phyloP scores from a whole-genome alignment of 1,284 basidiomycete species.

The Trichosporon sp. region DNA sequence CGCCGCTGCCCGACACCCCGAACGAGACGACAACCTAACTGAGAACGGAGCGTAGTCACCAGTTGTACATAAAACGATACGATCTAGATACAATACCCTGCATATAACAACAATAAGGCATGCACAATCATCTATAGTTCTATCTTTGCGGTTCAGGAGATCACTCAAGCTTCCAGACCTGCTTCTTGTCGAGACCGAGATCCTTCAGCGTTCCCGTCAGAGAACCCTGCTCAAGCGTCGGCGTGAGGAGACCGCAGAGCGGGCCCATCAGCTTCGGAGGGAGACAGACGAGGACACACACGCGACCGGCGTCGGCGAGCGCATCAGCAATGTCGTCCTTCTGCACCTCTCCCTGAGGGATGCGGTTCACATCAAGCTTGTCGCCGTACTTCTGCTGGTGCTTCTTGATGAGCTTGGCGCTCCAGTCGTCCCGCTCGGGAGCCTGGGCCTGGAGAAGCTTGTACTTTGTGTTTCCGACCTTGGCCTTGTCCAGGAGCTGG shows the following conservation, averaged over 20 bases:
- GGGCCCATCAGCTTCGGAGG: constrained; percentile 45
- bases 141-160: not conserved
- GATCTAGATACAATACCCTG: constrained; percentile 13
- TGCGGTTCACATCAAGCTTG: constrained; percentile 30
- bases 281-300: constrained; percentile 51
- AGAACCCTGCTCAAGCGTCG: constrained; percentile 48
- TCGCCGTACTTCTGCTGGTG: constrained; percentile 37
- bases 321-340: constrained; percentile 19
- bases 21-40: not conserved
- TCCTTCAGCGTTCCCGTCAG: constrained; percentile 45
- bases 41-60: not conserved
- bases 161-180: constrained; percentile 53
- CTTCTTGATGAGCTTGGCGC: constrained; percentile 29
- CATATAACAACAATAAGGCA: constrained; percentile 24
- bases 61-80: constrained; percentile 7
- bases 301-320: constrained; percentile 25
- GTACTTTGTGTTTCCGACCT: constrained; percentile 28
- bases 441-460: constrained; percentile 44
- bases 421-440: constrained; percentile 26
- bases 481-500: constrained; percentile 51
- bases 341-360: constrained; percentile 23
- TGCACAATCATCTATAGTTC: constrained; percentile 9
- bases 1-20: not conserved
- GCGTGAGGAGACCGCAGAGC: constrained; percentile 46
- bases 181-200: constrained; percentile 41